Conservation (phyloP, 208 protist genomes). For the Leptomonas seymouri region DNA sequence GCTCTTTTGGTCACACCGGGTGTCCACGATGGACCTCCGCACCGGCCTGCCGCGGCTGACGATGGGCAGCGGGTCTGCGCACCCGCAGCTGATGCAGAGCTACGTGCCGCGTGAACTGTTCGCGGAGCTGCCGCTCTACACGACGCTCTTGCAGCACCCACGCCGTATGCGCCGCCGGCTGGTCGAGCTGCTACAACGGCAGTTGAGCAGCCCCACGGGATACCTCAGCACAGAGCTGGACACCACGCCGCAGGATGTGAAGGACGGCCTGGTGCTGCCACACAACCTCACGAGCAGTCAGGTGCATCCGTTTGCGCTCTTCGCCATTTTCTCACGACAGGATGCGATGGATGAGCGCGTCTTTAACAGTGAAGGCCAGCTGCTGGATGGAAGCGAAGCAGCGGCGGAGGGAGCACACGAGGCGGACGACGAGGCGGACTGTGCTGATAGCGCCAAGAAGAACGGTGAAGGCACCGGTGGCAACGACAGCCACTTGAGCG, state of each 20-base stretch:
- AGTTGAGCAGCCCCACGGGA: constrained; percentile 79
- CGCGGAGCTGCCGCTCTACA: constrained; percentile 73
- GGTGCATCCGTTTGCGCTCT: constrained; percentile 84
- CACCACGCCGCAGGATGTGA: constrained; percentile 62
- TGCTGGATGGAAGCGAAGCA: constrained; percentile 31
- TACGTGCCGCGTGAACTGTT: constrained; percentile 77
- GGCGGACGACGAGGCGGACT: background rate
- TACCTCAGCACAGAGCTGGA: constrained; percentile 77
- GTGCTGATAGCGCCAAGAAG: background rate
- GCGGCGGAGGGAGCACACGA: background rate
- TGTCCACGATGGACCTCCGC: constrained; percentile 59
- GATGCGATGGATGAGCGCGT: constrained; percentile 56
- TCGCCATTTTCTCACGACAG: constrained; percentile 77
- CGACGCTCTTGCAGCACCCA: constrained; percentile 63
- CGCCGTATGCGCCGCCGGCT: constrained; percentile 67
- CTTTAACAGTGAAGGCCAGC: constrained; percentile 27
- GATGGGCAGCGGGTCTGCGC: constrained; percentile 46
- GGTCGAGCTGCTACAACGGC: constrained; percentile 80
- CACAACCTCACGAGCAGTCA: constrained; percentile 75
- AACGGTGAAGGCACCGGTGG: background rate
- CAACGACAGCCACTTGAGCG: constrained; percentile 1
- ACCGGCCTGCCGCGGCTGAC: constrained; percentile 42
- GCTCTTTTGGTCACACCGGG: constrained; percentile 64
- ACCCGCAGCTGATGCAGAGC: constrained; percentile 48
- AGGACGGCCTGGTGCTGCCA: constrained; percentile 63